Percentiles rank a stretch among this genome's conserved stretches.
These are phyloP conservation scores for Isoetes engelmannii DNA, from an alignment of 83 land plant species.

Conservation along the genomic window DNA sequence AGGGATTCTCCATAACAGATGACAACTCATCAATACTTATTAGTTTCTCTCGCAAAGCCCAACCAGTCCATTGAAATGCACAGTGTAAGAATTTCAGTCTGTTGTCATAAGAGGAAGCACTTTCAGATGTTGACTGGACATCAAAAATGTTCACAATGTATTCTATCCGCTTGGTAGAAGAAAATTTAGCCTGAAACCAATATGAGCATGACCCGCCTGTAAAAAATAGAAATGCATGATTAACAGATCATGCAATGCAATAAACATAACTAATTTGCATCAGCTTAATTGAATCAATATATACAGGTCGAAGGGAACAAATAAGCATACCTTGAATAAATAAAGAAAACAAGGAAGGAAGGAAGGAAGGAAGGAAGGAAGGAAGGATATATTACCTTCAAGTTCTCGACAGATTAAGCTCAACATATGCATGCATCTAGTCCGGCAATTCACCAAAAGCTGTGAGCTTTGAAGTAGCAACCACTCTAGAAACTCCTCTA, in stretches of 20 bases:
- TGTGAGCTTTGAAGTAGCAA: constrained; percentile 35
- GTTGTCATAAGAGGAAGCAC: no score
- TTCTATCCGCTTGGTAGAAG: neutral
- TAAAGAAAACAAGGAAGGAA: neutral
- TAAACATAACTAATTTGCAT: no score
- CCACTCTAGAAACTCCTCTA: constrained; percentile 36
- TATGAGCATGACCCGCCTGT: constrained; percentile 33
- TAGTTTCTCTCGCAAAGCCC: constrained; percentile 30
- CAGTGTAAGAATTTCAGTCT: constrained; percentile 3
- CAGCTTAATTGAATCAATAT: no score
- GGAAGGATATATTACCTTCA: constrained; percentile 22
- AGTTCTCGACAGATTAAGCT: constrained; percentile 20
- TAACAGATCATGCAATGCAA: no score
- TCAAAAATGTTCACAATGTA: constrained; percentile 12
- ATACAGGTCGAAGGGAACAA: no score
- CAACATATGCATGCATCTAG: constrained; percentile 39
- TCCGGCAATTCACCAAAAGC: constrained; percentile 33
- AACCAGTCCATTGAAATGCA: constrained; percentile 38
- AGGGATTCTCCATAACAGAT: neutral
- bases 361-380: neutral
- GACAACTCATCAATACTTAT: constrained; percentile 12
- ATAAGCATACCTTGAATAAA: neutral
- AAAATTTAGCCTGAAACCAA: constrained; percentile 26
- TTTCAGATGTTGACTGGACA: neutral
- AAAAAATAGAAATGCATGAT: neutral